phyloP scores from a whole-genome alignment of 768 basidiomycete species.

The Tubosaeta sp. region DNA sequence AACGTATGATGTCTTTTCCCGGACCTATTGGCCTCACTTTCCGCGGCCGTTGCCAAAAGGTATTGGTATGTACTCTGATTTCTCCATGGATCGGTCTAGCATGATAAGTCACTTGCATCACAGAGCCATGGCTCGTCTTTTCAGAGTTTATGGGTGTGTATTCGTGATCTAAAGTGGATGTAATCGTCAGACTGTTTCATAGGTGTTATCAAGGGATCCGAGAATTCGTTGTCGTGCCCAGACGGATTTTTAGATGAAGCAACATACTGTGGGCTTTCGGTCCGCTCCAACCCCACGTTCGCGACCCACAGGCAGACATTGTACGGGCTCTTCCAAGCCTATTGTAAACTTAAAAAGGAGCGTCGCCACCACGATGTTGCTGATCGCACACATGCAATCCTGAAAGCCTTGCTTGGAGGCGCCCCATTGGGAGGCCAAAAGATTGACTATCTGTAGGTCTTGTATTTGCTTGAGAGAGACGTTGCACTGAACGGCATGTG shows the following conservation, averaged over 20 bases:
- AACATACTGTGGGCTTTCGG: constrained; percentile 46
- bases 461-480: not conserved
- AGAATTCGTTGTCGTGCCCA: constrained; percentile 38
- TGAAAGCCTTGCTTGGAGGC: constrained; percentile 32
- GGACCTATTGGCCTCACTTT: constrained; percentile 58
- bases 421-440: constrained; percentile 36
- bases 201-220: constrained; percentile 70
- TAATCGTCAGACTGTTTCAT: not conserved
- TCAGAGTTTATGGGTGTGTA: constrained; percentile 58
- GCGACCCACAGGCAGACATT: constrained; percentile 43
- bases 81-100: not conserved
- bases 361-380: constrained; percentile 50
- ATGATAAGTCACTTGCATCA: not conserved
- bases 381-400: constrained; percentile 57
- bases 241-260: constrained; percentile 39
- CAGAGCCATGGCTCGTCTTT: constrained; percentile 61
- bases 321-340: constrained; percentile 53
- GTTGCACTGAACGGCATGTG: not conserved
- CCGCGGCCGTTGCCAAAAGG: constrained; percentile 46
- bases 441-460: constrained; percentile 53
- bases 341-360: constrained; percentile 42
- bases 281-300: constrained; percentile 52
- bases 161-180: not conserved
- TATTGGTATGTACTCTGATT: constrained; percentile 38
- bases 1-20: constrained; percentile 46